These are phyloP conservation scores for Decorospora gaudefroyi DNA, from an alignment of 2,329 filamentous ascomycete species.

Conservation along the genomic window DNA sequence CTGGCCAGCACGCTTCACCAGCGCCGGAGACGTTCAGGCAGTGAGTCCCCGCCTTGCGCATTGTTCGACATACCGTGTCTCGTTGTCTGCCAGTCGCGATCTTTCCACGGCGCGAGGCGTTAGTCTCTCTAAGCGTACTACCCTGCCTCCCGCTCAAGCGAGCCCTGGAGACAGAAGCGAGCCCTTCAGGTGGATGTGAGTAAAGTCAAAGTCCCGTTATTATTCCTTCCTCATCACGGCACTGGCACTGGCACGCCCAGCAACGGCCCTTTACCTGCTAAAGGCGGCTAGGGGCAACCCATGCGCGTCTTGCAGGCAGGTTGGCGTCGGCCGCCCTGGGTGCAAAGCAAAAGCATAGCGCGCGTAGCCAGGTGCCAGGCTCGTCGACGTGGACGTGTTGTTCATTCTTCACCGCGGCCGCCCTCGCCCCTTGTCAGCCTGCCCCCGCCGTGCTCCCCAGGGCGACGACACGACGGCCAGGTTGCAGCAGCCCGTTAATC, in stretches of 20 bases:
- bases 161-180: too few species aligned
- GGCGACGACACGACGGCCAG: background rate
- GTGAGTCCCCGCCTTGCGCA: conserved; percentile 5
- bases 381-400: too few species aligned
- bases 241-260: conserved; percentile 31
- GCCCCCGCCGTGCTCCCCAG: conserved; percentile 1
- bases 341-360: too few species aligned
- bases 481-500: background rate
- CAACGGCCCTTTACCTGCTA: conserved; percentile 32
- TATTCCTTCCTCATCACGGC: conserved; percentile 8
- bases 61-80: conserved; percentile 10
- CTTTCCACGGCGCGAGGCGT: too few species aligned
- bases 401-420: too few species aligned
- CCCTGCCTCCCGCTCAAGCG: conserved; percentile 23
- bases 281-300: conserved; percentile 25
- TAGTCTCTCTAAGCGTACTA: background rate
- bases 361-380: too few species aligned
- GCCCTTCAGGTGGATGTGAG: too few species aligned
- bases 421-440: too few species aligned
- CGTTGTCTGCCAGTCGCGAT: too few species aligned
- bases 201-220: conserved; percentile 12
- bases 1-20: conserved; percentile 1
- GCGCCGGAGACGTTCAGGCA: conserved; percentile 1
- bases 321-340: too few species aligned
- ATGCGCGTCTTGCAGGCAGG: too few species aligned